Conservation (phyloP, 208 protist genomes). For the Angomonas desouzai region DNA sequence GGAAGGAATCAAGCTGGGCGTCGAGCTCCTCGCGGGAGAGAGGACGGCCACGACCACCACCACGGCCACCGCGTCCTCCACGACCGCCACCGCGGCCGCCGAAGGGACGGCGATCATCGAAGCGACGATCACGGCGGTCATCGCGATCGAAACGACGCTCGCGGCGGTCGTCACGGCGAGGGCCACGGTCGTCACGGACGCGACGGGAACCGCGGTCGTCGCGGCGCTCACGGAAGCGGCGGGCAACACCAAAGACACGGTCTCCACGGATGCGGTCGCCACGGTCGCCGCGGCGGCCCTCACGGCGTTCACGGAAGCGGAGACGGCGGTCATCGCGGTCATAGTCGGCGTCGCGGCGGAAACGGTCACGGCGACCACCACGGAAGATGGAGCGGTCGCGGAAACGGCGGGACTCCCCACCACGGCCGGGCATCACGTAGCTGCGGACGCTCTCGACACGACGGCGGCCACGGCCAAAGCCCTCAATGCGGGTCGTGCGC, state of each 20-base stretch:
- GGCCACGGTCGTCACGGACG: conserved; percentile 16
- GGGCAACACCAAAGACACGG: conserved; percentile 8
- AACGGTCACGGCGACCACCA: conserved; percentile 58
- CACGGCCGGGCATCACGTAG: conserved; percentile 25
- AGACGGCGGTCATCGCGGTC: conserved; percentile 61
- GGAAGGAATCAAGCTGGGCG: conserved; percentile 78
- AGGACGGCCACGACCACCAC: conserved; percentile 21
- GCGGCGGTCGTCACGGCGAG: conserved; percentile 18
- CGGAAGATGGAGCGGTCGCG: conserved; percentile 62
- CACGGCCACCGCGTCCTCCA: background rate
- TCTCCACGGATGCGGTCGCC: background rate
- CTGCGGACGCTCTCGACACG: conserved; percentile 61
- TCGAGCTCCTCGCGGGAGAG: conserved; percentile 66
- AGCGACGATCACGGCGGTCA: conserved; percentile 46
- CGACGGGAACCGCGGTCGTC: conserved; percentile 9
- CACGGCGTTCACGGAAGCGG: conserved; percentile 31
- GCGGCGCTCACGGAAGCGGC: conserved; percentile 10
- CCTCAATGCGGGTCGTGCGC: conserved; percentile 59
- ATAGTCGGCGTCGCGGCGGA: conserved; percentile 68
- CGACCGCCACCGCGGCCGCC: background rate
- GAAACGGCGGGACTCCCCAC: conserved; percentile 39
- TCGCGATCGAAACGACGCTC: conserved; percentile 19
- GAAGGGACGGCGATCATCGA: conserved; percentile 4
- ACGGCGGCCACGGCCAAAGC: conserved; percentile 80
- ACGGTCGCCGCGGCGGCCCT: conserved; percentile 4